phyloP scores from a whole-genome alignment of 495 filamentous ascomycete genomes.

The Penicillium canariense region DNA sequence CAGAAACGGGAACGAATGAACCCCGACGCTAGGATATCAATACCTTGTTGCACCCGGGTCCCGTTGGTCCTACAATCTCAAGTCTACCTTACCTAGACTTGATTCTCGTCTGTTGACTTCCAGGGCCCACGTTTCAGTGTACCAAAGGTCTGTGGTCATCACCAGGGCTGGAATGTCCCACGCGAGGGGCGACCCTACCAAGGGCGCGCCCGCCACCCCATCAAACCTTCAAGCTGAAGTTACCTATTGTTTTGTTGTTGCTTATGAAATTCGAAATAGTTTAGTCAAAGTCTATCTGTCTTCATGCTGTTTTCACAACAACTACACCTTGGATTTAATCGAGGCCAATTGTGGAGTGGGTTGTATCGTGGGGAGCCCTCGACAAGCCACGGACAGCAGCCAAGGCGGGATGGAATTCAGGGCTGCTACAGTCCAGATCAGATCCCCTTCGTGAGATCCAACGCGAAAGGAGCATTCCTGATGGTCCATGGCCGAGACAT shows the following conservation, averaged over 20 bases:
- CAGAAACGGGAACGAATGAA: no score
- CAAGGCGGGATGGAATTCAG: slow-evolving; percentile 26
- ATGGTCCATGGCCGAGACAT: slow-evolving; percentile 13
- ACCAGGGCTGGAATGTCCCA: slow-evolving; percentile 9
- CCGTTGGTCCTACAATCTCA: no score
- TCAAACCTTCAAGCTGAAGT: no score
- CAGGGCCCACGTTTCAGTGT: background rate
- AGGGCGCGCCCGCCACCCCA: no score
- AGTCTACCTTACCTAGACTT: no score
- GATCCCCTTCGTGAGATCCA: slow-evolving; percentile 15
- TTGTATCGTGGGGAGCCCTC: background rate
- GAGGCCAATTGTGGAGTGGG: background rate
- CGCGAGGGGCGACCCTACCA: slow-evolving; percentile 1
- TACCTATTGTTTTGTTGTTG: background rate
- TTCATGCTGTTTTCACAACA: background rate
- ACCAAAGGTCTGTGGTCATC: background rate
- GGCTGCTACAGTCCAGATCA: slow-evolving; percentile 25
- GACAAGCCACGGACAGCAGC: background rate
- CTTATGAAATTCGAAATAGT: background rate
- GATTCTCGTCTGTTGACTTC: background rate
- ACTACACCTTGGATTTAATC: background rate
- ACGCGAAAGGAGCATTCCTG: slow-evolving; percentile 24
- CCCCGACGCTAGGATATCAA: no score
- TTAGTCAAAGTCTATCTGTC: no score
- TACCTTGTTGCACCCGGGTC: no score